Conservation (phyloP, 2,329 filamentous ascomycete species). For the Colletotrichum filicis region DNA sequence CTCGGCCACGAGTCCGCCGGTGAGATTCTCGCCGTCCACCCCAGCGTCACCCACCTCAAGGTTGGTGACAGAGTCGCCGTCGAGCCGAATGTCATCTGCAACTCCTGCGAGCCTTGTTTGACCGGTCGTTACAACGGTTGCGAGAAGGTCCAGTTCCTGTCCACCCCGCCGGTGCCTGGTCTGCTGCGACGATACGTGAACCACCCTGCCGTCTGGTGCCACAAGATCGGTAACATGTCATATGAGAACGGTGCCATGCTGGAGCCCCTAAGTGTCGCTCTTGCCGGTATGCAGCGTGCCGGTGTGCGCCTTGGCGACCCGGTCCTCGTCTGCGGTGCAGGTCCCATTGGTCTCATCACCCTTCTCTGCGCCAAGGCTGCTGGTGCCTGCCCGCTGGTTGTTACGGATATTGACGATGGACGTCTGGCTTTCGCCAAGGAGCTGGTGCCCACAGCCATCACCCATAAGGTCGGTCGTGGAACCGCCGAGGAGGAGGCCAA, state of each 20-base stretch:
- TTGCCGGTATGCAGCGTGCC: constrained; percentile 88
- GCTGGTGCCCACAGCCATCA: constrained; percentile 81
- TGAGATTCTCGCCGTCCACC: constrained; percentile 82
- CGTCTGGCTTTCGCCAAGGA: constrained; percentile 86
- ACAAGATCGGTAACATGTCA: constrained; percentile 93
- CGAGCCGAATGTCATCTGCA: constrained; percentile 94
- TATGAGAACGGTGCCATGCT: constrained; percentile 92
- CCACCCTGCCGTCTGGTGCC: constrained; percentile 94
- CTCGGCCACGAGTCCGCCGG: constrained; percentile 95
- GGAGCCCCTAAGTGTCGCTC: constrained; percentile 88
- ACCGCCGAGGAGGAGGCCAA: constrained; percentile 78
- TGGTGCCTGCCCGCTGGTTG: constrained; percentile 89
- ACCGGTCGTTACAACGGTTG: constrained; percentile 97
- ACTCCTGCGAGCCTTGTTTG: constrained; percentile 88
- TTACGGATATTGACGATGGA: constrained; percentile 93
- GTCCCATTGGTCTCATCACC: constrained; percentile 92
- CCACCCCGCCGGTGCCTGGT: constrained; percentile 89
- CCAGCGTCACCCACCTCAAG: constrained; percentile 81
- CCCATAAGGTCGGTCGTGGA: constrained; percentile 78
- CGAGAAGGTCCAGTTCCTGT: constrained; percentile 85
- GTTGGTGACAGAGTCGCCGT: constrained; percentile 92
- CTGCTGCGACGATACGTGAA: constrained; percentile 93
- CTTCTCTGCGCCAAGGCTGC: constrained; percentile 86
- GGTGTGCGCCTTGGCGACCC: constrained; percentile 86
- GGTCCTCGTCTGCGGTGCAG: constrained; percentile 90